Evolutionary conservation across 495 filamentous ascomycete genomes (phyloP).

Genomic region (Terfezia boudieri): DNA sequence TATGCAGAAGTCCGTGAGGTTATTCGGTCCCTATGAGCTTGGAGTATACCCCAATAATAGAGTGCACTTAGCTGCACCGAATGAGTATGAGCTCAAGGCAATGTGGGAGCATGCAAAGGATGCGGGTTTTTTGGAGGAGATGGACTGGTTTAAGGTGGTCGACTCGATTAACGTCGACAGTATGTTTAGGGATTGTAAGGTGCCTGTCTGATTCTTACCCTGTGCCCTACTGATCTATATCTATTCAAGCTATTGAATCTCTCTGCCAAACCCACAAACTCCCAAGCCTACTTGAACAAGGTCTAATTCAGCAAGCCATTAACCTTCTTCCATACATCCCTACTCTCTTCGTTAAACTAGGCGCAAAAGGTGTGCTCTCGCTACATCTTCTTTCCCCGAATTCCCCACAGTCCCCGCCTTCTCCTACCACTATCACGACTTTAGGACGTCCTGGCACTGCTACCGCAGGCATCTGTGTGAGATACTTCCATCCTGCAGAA

Average conservation of each 20-base stretch:
- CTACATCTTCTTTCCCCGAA: constrained; percentile 39
- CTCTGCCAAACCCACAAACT: no score
- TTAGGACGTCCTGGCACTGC: constrained; percentile 5
- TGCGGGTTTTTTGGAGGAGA: constrained; percentile 39
- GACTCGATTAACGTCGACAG: constrained; percentile 40
- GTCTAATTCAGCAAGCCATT: constrained; percentile 59
- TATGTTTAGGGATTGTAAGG: constrained; percentile 3
- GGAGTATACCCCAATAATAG: constrained; percentile 36
- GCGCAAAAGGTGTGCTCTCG: constrained; percentile 53
- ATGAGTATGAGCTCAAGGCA: constrained; percentile 52
- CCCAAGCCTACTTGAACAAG: constrained; percentile 39
- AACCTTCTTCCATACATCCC: constrained; percentile 79
- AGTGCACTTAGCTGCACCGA: constrained; percentile 57
- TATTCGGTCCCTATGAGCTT: constrained; percentile 32
- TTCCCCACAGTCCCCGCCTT: background rate
- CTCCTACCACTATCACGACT: background rate
- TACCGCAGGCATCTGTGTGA: constrained; percentile 72
- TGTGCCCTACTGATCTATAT: no score
- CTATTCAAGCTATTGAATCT: no score
- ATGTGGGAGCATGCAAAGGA: constrained; percentile 40
- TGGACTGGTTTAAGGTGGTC: constrained; percentile 57
- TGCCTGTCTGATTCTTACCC: no score
- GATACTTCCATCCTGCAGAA: constrained; percentile 48
- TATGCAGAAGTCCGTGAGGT: constrained; percentile 42
- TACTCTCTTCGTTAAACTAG: constrained; percentile 64